phyloP scores from a whole-genome alignment of 768 basidiomycete species.

The Russula sp. region DNA sequence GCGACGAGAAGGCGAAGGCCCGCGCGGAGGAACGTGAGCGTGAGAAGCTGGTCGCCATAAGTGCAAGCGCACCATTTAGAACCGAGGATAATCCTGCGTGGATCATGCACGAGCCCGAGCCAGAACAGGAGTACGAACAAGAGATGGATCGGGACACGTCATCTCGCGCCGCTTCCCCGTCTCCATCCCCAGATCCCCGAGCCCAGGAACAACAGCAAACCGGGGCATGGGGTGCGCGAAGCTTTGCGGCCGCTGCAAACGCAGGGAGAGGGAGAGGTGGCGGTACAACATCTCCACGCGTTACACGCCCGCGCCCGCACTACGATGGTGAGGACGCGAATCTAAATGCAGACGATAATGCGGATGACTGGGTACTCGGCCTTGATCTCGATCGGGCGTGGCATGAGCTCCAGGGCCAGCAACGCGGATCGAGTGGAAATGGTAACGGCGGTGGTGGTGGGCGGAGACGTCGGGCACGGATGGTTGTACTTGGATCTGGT shows the following conservation, averaged over 20 bases:
- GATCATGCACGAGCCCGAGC: slow-evolving; percentile 21
- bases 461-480: slow-evolving; percentile 58
- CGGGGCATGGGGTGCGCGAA: slow-evolving; percentile 76
- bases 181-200: background rate
- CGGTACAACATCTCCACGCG: slow-evolving; percentile 36
- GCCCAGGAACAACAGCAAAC: slow-evolving; percentile 2
- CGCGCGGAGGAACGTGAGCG: slow-evolving; percentile 68
- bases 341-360: background rate
- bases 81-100: slow-evolving; percentile 9
- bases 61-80: background rate
- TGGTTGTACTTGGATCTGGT: slow-evolving; percentile 72
- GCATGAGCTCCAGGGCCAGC: slow-evolving; percentile 70
- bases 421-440: slow-evolving; percentile 38
- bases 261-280: slow-evolving; percentile 41
- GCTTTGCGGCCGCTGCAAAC: slow-evolving; percentile 78
- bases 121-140: slow-evolving; percentile 6
- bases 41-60: slow-evolving; percentile 29
- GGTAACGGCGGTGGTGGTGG: slow-evolving; percentile 36
- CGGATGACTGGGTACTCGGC: slow-evolving; percentile 77
- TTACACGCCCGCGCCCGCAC: slow-evolving; percentile 34
- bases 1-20: slow-evolving; percentile 80
- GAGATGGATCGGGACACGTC: background rate
- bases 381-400: slow-evolving; percentile 48
- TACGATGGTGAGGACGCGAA: slow-evolving; percentile 27
- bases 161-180: slow-evolving; percentile 1